Conservation (phyloP, 495 filamentous ascomycete genomes). For the Aspergillus indologenus region DNA sequence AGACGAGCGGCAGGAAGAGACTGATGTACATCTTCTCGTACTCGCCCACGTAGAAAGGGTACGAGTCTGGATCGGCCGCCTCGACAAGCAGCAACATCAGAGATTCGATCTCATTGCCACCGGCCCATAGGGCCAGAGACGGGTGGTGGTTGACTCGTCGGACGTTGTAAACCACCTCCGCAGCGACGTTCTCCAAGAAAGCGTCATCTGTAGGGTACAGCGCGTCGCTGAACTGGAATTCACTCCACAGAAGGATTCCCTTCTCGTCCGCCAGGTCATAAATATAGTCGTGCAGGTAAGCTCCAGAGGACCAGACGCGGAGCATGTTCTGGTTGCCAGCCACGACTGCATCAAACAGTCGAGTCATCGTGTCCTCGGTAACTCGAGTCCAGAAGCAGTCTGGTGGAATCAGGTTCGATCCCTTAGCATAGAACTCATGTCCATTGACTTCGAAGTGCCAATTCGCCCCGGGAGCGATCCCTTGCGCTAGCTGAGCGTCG, state of each 20-base stretch:
- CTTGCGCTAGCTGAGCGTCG: conserved; percentile 51
- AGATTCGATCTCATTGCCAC: conserved; percentile 64
- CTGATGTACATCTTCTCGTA: conserved; percentile 64
- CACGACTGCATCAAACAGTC: conserved; percentile 54
- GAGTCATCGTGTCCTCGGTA: conserved; percentile 50
- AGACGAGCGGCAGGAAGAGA: conserved; percentile 59
- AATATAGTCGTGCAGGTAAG: conserved; percentile 64
- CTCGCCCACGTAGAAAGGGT: conserved; percentile 47
- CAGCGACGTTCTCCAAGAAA: conserved; percentile 57
- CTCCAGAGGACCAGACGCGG: conserved; percentile 62
- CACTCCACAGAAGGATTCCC: conserved; percentile 65
- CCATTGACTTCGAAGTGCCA: conserved; percentile 72
- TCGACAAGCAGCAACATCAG: conserved; percentile 50
- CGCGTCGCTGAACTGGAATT: conserved; percentile 64
- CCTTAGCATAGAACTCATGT: conserved; percentile 65
- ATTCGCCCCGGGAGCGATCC: conserved; percentile 61
- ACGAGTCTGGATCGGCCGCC: conserved; percentile 41
- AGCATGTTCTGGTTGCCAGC: conserved; percentile 69
- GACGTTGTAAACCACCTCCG: conserved; percentile 61
- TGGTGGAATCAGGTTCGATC: conserved; percentile 64
- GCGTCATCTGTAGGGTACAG: conserved; percentile 55
- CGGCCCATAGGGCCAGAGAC: conserved; percentile 65
- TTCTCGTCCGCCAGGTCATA: conserved; percentile 66
- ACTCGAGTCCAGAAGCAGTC: conserved; percentile 67
- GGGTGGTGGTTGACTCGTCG: conserved; percentile 65